Base-by-base conservation (phyloP, 2,329 filamentous ascomycete genomes). In the Penicillium digitatum region DNA sequence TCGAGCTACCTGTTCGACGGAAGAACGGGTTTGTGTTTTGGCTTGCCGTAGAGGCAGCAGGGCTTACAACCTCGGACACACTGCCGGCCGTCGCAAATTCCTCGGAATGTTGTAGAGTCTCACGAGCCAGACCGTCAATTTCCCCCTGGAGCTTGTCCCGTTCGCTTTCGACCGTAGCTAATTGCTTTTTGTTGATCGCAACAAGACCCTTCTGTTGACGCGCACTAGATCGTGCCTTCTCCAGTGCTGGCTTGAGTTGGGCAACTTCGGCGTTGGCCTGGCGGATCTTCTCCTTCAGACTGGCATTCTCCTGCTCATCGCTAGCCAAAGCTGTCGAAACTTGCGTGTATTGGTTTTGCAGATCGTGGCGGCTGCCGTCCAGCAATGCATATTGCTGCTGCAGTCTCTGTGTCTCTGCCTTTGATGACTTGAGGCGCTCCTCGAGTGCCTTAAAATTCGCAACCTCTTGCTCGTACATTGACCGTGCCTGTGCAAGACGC, bases 111-210 rank as follows among this genome's bases (percentile, higher is more conserved):
- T 84, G 63, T 0, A 62, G 59, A 78, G 84, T 66, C 77, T 83
- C 79, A 81, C 87, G 71, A 76, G 81, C 60, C 87, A 81, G 48
- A 84, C 85, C 55, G 42, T 86, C 86, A 42, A 87, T 87, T 72
- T 97, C 93, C 1, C 79, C 78, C 76, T 91, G 92, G 37, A 96
- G 79, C 78, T 90, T 93, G 57, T 97, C 93, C 31, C 89, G 84
- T 72, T 97, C 93, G 45, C 83, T 84, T 73, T 99, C 94, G 54
- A 88, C 90, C 0, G 92, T 96, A 34, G 87, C 84, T 57, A 97
- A 79, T 75, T 99, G 94, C 78, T 99, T 99, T 81, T 95, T 97
- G 77, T 96, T 96, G 76, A 99, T 99, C 40, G 94, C 92, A 29
- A 95, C 93, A 62, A 97, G 81, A 18, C 94, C 94, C 77, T 95